Evolutionary conservation across 1,284 basidiomycete species (phyloP), one percentile per base, ranked within the genome.

Genomic region (Heterobasidion irregulare): DNA sequence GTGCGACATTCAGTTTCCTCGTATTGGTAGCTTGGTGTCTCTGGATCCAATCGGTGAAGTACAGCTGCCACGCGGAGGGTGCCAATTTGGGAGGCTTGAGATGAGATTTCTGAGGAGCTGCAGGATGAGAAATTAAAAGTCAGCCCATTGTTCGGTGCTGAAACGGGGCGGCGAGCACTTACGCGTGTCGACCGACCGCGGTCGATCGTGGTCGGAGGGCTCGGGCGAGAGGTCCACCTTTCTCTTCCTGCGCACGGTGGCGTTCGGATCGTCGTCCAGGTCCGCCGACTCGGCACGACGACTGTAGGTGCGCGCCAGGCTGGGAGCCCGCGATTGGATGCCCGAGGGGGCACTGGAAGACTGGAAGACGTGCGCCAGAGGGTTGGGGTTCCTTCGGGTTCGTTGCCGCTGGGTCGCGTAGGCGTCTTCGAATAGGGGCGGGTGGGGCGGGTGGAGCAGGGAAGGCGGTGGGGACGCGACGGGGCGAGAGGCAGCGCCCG

Each of bases 41-140:
- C 70, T 90, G 86, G 62, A 98, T 92, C 84, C 93, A 94, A 69
- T 97, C 93, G 43, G 92, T 94, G 71, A 98, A 97, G 74, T 94
- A 98, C 53, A 98, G 80, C 72, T 98, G 94, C 94, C 94, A 98
- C 47, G 94, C 92, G 6, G 92, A 95, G 6, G 92, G 93, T 12
- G 94, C 92, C 65, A 95, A 82, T 73, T 95, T 95, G 47, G 94
- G 94, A 36, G 92, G 93, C 57, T 87, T 86, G 56, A 97, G 77
- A 32, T 79, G 69, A 53, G 87, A 86, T 70, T 85, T 60, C 2
- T 57, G 55, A 34, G 58, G 56, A 44, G 48, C 61, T 57, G 38
- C 8, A 38, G 16, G 12, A 38, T 54, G 59, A n/a, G 63, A 44
- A 36, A 35, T 54, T 66, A 54, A 61, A 56, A 56, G 62, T 63